Conservation (phyloP, 495 filamentous ascomycete genomes). For the Staphylotrichum longicolle region DNA sequence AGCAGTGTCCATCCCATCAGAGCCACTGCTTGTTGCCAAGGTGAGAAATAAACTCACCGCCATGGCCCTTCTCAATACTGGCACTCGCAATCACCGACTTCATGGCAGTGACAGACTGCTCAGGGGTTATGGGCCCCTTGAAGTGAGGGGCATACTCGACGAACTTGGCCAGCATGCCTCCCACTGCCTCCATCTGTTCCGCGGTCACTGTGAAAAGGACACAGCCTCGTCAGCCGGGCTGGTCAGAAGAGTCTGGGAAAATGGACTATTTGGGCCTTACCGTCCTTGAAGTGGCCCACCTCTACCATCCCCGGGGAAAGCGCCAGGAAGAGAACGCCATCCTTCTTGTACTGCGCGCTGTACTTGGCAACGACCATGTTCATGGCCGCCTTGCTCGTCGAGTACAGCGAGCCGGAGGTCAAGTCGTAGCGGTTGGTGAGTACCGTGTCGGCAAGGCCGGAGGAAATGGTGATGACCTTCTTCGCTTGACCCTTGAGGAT, state of each 20-base stretch:
- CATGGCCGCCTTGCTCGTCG: constrained; percentile 44
- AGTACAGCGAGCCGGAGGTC: constrained; percentile 28
- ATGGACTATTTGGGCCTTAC: constrained; percentile 17
- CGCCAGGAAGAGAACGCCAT: constrained; percentile 52
- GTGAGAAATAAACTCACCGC: constrained; percentile 55
- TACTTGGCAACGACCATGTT: constrained; percentile 49
- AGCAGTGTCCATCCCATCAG: neutral
- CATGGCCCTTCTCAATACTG: constrained; percentile 49
- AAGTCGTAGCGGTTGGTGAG: constrained; percentile 30
- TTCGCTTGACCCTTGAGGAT: constrained; percentile 49
- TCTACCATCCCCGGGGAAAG: constrained; percentile 52
- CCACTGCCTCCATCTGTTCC: constrained; percentile 36
- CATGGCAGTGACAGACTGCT: constrained; percentile 43
- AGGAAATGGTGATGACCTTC: constrained; percentile 55
- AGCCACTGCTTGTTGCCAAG: constrained; percentile 54
- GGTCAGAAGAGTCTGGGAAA: neutral
- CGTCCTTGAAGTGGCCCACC: constrained; percentile 30
- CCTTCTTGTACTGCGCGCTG: constrained; percentile 50
- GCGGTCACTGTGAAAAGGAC: constrained; percentile 33
- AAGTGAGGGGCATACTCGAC: constrained; percentile 48
- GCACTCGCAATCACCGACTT: constrained; percentile 42
- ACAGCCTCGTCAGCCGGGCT: constrained; percentile 9
- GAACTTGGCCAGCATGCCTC: constrained; percentile 39
- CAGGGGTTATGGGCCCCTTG: constrained; percentile 43
- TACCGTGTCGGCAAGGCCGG: constrained; percentile 45